Percentiles rank a stretch among this genome's conserved stretches.
phyloP scores from a whole-genome alignment of 2,329 filamentous ascomycete species.

The Pseudogymnoascus verrucosus region DNA sequence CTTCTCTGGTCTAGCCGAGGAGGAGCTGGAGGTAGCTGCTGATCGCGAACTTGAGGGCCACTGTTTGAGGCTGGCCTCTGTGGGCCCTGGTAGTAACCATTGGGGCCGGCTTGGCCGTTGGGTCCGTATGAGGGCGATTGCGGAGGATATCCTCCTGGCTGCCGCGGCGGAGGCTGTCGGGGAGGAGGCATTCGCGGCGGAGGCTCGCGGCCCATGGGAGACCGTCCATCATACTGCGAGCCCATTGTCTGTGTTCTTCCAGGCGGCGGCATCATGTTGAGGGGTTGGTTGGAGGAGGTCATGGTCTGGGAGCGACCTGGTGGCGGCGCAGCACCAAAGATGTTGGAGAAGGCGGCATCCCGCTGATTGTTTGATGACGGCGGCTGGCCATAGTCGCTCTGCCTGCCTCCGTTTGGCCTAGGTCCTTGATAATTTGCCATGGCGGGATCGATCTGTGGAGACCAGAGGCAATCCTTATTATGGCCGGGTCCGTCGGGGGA shows the following conservation, averaged over 20 bases:
- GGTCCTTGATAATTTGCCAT: slow-evolving; percentile 57
- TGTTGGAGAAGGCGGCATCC: slow-evolving; percentile 92
- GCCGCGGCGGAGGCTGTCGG: slow-evolving; percentile 50
- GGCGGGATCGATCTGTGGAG: slow-evolving; percentile 10
- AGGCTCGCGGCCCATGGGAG: slow-evolving; percentile 23
- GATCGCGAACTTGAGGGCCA: slow-evolving; percentile 28
- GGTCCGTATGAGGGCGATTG: slow-evolving; percentile 18
- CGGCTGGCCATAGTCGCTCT: slow-evolving; percentile 32
- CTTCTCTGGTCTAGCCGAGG: slow-evolving; percentile 55
- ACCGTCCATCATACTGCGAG: slow-evolving; percentile 24
- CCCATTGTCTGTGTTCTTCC: slow-evolving; percentile 75
- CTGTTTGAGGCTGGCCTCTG: slow-evolving; percentile 28
- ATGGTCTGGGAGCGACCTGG: slow-evolving; percentile 91
- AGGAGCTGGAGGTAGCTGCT: slow-evolving; percentile 49
- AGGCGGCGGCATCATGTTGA: slow-evolving; percentile 43
- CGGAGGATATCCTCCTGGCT: slow-evolving; percentile 29
- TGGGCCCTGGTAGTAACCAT: slow-evolving; percentile 41
- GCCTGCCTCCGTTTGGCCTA: slow-evolving; percentile 42
- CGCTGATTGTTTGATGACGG: slow-evolving; percentile 56
- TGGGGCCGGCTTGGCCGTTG: slow-evolving; percentile 33
- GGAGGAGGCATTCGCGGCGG: slow-evolving; percentile 48
- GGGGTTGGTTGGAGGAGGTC: slow-evolving; percentile 65
- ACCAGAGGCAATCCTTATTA: slow-evolving; percentile 6
- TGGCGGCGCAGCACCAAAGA: slow-evolving; percentile 82
- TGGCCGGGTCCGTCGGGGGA: slow-evolving; percentile 1